Evolutionary conservation across 129 eudicot genomes (phyloP), one percentile per base, ranked within the genome.

Genomic region (Mikania micrantha): DNA sequence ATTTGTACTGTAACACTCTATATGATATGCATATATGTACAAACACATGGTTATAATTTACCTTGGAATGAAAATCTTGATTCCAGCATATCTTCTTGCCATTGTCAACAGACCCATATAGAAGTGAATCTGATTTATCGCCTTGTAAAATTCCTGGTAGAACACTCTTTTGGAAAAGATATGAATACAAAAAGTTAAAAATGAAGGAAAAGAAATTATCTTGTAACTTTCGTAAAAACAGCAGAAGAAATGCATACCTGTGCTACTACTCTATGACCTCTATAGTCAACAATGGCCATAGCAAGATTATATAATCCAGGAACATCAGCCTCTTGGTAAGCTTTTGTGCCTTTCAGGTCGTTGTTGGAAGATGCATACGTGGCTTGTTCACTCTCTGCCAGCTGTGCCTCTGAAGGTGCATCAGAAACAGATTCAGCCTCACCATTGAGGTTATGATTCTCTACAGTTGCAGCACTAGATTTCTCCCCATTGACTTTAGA

Each of bases 31-130:
- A n/a, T n/a, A n/a, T n/a, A n/a, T n/a, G n/a, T n/a, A n/a, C n/a
- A n/a, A n/a, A n/a, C n/a, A n/a, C n/a, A n/a, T n/a, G n/a, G n/a
- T 60, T 45, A 40, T 70, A 50, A 63, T 80, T 19, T 29, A 94
- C 99, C 97, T 94, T 94, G 75, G 84, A 62, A 74, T 94, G 99
- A 77, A 94, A 94, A 65, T 85, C 95, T 72, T 87, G 90, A 68
- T 82, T 94, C 99, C 99, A 94, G 90, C 97, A 84, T 38, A 94
- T 94, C 84, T 90, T 94, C 79, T 94, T 94, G 61, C 99, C 99
- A 81, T 94, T 94, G 78, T 94, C 99, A 69, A 94, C 99, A 78
- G 99, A 94, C 65, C 99, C 99, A 20, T 94, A 94, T 70, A 94
- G 77, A 72, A 94, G 93, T 35, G 99, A 90, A 70, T 94, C 97